A percentile compares a stretch with the other conserved stretches of the same genome.
Conservation (phyloP, 176 grass and related monocot species). For the Thinopyrum elongatum region DNA sequence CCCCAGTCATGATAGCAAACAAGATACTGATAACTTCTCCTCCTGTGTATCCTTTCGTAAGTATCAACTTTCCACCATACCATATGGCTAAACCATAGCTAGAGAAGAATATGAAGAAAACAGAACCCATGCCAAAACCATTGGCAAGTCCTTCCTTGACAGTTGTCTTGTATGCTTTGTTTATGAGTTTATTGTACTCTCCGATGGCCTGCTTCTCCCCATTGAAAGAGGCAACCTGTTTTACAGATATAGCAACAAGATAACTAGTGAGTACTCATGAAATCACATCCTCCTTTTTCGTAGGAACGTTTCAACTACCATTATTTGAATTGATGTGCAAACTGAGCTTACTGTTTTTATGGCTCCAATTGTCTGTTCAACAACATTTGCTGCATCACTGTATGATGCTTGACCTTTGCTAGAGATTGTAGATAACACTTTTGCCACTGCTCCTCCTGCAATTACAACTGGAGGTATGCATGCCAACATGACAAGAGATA, state of each 20-base stretch:
- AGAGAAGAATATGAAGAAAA: constrained; percentile 63
- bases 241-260: constrained; percentile 3
- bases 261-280: background rate
- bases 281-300: background rate
- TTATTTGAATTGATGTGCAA: background rate
- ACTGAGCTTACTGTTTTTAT: constrained; percentile 73
- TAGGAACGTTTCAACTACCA: background rate
- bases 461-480: constrained; percentile 65
- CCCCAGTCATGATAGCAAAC: constrained; percentile 62
- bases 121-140: constrained; percentile 63
- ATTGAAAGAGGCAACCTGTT: constrained; percentile 77
- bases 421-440: constrained; percentile 58
- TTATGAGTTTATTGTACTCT: constrained; percentile 57
- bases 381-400: constrained; percentile 64
- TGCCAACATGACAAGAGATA: constrained; percentile 80
- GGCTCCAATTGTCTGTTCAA: constrained; percentile 68
- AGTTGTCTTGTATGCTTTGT: constrained; percentile 39
- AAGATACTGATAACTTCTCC: constrained; percentile 62
- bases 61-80: constrained; percentile 58
- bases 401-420: constrained; percentile 58
- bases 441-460: constrained; percentile 57
- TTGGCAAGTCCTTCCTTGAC: constrained; percentile 61
- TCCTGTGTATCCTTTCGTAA: constrained; percentile 59
- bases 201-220: constrained; percentile 65
- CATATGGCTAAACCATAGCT: constrained; percentile 66